Conservation (phyloP, 1,139 yeast species). For the Ogataea hybrid region DNA sequence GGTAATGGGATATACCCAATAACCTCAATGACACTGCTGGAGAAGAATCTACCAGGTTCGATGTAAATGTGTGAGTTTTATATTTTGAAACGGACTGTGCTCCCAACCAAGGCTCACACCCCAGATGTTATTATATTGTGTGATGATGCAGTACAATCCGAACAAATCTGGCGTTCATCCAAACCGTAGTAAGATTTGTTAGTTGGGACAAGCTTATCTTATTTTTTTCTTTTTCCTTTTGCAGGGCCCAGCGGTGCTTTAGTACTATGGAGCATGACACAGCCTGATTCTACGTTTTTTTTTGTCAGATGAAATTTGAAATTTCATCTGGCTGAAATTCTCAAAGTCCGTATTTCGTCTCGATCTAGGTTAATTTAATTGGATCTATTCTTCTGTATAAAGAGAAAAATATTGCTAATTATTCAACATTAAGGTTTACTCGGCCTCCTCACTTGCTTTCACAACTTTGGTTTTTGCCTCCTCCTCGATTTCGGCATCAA, state of each 20-base stretch:
- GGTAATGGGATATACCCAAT: constrained; percentile 5
- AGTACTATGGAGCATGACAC: not conserved
- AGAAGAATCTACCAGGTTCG: constrained; percentile 1
- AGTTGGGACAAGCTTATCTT: constrained; percentile 4
- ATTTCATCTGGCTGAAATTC: constrained; percentile 1
- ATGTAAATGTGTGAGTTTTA: not conserved
- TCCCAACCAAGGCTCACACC: not conserved
- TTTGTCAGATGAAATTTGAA: constrained; percentile 3
- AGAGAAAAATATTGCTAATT: constrained; percentile 2
- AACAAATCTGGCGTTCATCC: not conserved
- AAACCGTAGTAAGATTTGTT: not conserved
- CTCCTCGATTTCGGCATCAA: constrained; percentile 30
- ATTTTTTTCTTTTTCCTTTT: constrained; percentile 3
- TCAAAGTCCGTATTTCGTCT: not conserved
- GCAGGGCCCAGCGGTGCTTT: not conserved
- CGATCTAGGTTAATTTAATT: not conserved
- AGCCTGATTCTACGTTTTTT: constrained; percentile 1
- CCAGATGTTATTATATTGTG: not conserved
- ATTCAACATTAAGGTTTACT: not conserved
- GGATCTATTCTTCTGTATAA: constrained; percentile 7
- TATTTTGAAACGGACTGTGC: not conserved
- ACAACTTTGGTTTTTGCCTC: constrained; percentile 21
- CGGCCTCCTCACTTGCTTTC: constrained; percentile 23
- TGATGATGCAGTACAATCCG: not conserved
- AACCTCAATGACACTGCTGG: constrained; percentile 1